A percentile compares a stretch with the other conserved stretches of the same genome.
phyloP scores from a whole-genome alignment of 495 filamentous ascomycete genomes.

The Astrothelium subdiscretum region DNA sequence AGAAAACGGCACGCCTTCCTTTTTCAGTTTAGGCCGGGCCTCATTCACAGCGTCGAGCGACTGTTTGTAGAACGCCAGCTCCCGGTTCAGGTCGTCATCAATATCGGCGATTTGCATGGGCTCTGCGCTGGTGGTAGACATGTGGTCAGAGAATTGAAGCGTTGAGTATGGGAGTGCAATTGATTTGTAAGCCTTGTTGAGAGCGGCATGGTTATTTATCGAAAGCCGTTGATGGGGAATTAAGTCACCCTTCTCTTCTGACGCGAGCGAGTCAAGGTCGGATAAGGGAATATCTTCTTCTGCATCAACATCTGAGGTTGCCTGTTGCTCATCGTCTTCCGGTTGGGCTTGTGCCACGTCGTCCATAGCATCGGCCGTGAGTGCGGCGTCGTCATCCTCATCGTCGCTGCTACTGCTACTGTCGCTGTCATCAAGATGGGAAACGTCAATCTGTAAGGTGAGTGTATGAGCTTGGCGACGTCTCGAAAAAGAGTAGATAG shows the following conservation, averaged over 20 bases:
- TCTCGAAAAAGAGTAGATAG: conserved; percentile 9
- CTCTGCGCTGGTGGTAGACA: conserved; percentile 44
- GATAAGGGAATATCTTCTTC: conserved; percentile 66
- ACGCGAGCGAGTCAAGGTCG: conserved; percentile 64
- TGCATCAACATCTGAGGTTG: conserved; percentile 16
- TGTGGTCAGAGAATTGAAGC: conserved; percentile 54
- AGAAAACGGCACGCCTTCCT: conserved; percentile 73
- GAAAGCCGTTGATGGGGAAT: conserved; percentile 85
- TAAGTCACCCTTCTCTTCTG: conserved; percentile 73
- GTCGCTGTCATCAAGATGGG: conserved; percentile 21
- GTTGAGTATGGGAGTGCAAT: conserved; percentile 52
- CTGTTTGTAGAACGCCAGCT: conserved; percentile 89
- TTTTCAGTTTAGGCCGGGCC: conserved; percentile 61
- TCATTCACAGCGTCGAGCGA: conserved; percentile 64
- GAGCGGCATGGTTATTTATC: conserved; percentile 90
- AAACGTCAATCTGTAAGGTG: conserved; percentile 14
- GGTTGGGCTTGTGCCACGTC: background rate
- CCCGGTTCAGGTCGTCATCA: conserved; percentile 79
- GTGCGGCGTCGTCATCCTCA: conserved; percentile 13
- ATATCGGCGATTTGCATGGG: conserved; percentile 51
- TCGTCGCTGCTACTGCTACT: background rate
- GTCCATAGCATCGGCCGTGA: conserved; percentile 26
- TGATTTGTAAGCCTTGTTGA: conserved; percentile 62
- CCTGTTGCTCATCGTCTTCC: conserved; percentile 9
- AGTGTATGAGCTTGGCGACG: conserved; percentile 30